Evolutionary conservation across 306 rosid species (phyloP).

Genomic region (Begonia fuchsioides): DNA sequence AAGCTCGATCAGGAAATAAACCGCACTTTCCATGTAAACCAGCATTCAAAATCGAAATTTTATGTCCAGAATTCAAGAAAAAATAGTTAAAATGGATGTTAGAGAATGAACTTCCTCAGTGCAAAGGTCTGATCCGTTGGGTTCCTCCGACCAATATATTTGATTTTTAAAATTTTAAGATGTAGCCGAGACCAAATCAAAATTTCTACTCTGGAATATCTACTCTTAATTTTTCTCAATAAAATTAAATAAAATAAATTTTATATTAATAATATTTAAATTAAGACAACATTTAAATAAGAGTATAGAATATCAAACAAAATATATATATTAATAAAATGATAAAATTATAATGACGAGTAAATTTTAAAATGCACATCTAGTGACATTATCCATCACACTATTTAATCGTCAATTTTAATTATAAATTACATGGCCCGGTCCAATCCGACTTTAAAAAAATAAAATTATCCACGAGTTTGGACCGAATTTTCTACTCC

Average conservation of each 20-base stretch:
- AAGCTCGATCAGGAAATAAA: conserved; percentile 63
- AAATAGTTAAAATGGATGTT: too few relatives aligned
- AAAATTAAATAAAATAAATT: too few relatives aligned
- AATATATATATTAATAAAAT: neutral
- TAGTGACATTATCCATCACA: conserved; percentile 61
- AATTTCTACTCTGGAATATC: too few relatives aligned
- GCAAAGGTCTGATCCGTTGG: too few relatives aligned
- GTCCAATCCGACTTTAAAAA: conserved; percentile 65
- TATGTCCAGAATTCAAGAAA: neutral
- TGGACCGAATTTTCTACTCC: conserved; percentile 50
- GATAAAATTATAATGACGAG: too few relatives aligned
- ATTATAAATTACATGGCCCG: conserved; percentile 23
- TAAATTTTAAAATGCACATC: conserved; percentile 65
- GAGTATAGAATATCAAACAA: too few relatives aligned
- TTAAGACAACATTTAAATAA: neutral
- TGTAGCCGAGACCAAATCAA: too few relatives aligned
- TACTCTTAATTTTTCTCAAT: too few relatives aligned
- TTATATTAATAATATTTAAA: too few relatives aligned
- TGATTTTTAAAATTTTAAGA: too few relatives aligned
- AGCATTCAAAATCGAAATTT: neutral
- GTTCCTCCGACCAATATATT: too few relatives aligned
- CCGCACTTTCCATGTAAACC: conserved; percentile 61
- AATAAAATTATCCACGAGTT: conserved; percentile 50
- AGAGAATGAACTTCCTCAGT: too few relatives aligned
- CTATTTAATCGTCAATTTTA: conserved; percentile 66